Evolutionary conservation across 1,139 yeast species (phyloP).

Genomic region (Geotrichum aggregatum): DNA sequence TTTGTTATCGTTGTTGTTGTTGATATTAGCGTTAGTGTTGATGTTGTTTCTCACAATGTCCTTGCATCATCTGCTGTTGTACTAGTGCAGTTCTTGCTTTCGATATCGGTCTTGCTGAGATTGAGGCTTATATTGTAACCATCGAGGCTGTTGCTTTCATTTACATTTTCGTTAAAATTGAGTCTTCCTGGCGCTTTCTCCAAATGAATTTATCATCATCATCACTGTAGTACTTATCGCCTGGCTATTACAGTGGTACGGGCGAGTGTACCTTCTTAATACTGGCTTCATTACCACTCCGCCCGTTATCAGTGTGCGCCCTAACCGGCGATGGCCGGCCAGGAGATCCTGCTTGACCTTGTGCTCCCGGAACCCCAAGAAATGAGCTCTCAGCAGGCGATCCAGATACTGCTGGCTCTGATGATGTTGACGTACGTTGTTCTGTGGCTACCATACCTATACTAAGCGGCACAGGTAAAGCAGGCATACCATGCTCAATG

Average conservation of each 20-base stretch:
- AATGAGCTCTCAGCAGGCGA: not conserved
- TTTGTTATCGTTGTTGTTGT: too few species aligned
- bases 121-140: too few species aligned
- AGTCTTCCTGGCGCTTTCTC: too few species aligned
- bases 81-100: too few species aligned
- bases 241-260: not conserved
- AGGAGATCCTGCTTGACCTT: not conserved
- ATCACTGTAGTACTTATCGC: too few species aligned
- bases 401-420: not conserved
- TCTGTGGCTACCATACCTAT: not conserved
- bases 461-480: not conserved
- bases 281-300: not conserved
- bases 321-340: slow-evolving; percentile 4
- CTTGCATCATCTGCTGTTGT: too few species aligned
- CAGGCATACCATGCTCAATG: slow-evolving; percentile 12
- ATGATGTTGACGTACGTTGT: slow-evolving; percentile 8
- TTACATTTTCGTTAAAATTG: too few species aligned
- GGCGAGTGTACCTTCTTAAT: slow-evolving; percentile 4
- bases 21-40: too few species aligned
- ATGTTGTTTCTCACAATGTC: too few species aligned
- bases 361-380: not conserved
- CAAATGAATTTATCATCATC: too few species aligned
- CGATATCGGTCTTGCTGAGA: too few species aligned
- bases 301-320: slow-evolving; percentile 13
- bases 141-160: too few species aligned